Base-by-base conservation (phyloP, 345 rosid genomes). In the Gossypium thurberi region DNA sequence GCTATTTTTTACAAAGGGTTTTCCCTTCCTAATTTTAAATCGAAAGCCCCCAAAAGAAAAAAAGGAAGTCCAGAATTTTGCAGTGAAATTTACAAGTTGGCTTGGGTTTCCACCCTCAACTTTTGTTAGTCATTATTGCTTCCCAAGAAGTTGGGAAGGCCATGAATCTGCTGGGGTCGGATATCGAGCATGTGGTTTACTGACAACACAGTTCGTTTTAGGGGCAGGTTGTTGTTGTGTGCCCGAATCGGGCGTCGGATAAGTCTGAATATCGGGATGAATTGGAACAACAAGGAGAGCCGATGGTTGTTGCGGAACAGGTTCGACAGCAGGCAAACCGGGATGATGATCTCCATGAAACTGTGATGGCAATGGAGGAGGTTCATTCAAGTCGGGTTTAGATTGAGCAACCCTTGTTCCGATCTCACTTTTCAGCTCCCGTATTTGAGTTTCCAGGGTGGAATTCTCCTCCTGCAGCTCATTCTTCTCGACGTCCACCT, bases 141-240 rank as follows among this genome's bases (percentile, higher is more conserved):
- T 87, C 25, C 85, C 85, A 26, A 95, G 94, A 71, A 95, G 86
- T 64, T 85, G 88, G 46, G 88, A 88, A 14, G 97, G 88, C 99
- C 99, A 95, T 1, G 90, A 86, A 81, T 95, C 98, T 37, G 87
- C 79, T 0, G 87, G 78, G 0, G 87, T 88, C 8, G 93, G 94
- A 74, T 92, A 95, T 78, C 98, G 85, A 11, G 99, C 90, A 72
- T 90, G 92, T 0, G 99, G 99, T 76, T 92, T 95, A 76, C 96
- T 87, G 71, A 95, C 87, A 43, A 82, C 61, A 33, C 85, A 72
- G 68, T 81, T 46, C 2, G 82, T 68, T 52, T 77, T 66, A 20
- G 73, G 23, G 15, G 74, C 6, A 52, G 3, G 43, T 60, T 33
- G 40, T 60, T 33, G 40, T 33, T 64, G 76, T 23, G 77, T 42